Base-by-base conservation (phyloP, 2,329 filamentous ascomycete species). In the Alternaria sp. region DNA sequence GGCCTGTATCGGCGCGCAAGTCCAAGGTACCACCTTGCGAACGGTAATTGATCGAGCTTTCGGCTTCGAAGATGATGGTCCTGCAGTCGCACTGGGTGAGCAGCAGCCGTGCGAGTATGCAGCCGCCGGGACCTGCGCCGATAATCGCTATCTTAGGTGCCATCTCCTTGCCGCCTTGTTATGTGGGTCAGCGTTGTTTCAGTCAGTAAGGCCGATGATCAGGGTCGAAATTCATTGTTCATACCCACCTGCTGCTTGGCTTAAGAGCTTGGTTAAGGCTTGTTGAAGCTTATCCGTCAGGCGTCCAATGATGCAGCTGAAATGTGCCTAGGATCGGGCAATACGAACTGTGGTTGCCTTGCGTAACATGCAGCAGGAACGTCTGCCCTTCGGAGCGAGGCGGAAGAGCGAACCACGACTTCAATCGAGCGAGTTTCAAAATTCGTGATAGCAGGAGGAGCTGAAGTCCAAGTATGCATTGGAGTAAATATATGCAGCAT, bases 51-150 rank as follows among this genome's bases (percentile, higher is more conserved):
- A 69, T 56, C 0, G 71, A 72, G 1, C n/a, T 18, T 56, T 73
- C 69, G 43, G 51, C 62, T 83, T 81, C 79, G 65, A 83, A 88
- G 16, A 88, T 76, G 3, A 80, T 83, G 55, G 81, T 78, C 7
- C 81, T 69, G 55, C 85, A 78, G 46, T 78, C 75, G 4, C 39
- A 14, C 57, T 80, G 75, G 11, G 79, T 69, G 47, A 82, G 77
- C 6, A 88, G 79, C 16, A 88, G 79, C 12, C 84, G 82, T 12
- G 84, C 85, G 3, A 87, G 77, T 64, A 82, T 83, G 63, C 82
- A 82, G 61, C 84, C 83, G 6, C 76, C 76, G n/a, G 78, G 79
- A 4, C 79, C 79, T 22, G 69, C 76, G 26, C 78, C 78, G 42
- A 80, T 67, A 38, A 80, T 79, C 36, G 77, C 78, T 32, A 80